Percentiles rank a stretch among this genome's conserved stretches.
These are phyloP conservation scores for Mortierella sp. DNA, from an alignment of 371 early-diverging fungal genomes.

Conservation along the genomic window DNA sequence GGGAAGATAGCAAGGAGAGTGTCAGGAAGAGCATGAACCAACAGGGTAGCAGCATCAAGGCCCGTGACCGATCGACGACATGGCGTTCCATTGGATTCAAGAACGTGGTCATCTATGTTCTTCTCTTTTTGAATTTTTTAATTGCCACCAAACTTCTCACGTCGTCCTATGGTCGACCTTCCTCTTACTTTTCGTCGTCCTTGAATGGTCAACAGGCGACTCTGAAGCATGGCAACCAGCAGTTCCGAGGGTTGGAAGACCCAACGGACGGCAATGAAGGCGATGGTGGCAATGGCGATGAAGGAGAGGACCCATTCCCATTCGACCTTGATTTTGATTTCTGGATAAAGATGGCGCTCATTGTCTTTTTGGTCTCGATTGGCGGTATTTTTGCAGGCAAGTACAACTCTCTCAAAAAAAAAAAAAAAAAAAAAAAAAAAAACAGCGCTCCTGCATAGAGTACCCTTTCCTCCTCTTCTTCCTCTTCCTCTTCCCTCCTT, in stretches of 20 bases:
- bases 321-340: slow-evolving; percentile 28
- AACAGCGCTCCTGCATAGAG: too few relatives aligned
- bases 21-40: too few relatives aligned
- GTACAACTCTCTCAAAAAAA: neutral
- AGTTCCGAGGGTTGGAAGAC: neutral
- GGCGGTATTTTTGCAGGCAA: slow-evolving; percentile 51
- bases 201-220: neutral
- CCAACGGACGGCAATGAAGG: neutral
- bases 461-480: too few relatives aligned
- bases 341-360: slow-evolving; percentile 56
- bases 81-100: slow-evolving; percentile 36
- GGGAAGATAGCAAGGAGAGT: too few relatives aligned
- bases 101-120: slow-evolving; percentile 41
- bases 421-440: too few relatives aligned
- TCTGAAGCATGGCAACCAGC: neutral
- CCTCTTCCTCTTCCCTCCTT: too few relatives aligned
- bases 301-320: slow-evolving; percentile 22
- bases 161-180: slow-evolving; percentile 7
- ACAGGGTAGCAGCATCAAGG: too few relatives aligned
- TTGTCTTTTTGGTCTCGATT: slow-evolving; percentile 39
- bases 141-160: slow-evolving; percentile 27
- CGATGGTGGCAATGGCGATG: slow-evolving; percentile 12
- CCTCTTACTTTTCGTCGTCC: neutral
- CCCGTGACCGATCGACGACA: neutral
- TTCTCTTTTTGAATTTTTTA: slow-evolving; percentile 38